Evolutionary conservation across 306 rosid species (phyloP).

Genomic region (Oemleria cerasiformis): DNA sequence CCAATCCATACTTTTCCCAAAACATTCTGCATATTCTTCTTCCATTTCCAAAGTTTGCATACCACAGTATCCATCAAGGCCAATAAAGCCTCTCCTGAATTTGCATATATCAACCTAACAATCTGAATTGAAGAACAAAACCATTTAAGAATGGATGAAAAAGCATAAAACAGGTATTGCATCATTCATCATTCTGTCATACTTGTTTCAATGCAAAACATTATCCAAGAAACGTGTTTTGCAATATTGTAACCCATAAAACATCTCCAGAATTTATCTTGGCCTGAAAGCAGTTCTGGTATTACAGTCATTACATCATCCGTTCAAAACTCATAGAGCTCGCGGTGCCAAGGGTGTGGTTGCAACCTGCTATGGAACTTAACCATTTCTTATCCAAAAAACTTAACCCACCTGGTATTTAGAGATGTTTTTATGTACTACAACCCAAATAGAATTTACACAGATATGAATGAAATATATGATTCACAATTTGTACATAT

Average conservation of each 20-base stretch:
- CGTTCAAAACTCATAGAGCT: not conserved
- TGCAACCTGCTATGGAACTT: not conserved
- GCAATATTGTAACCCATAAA: not conserved
- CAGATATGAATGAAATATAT: not conserved
- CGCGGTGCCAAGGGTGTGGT: not conserved
- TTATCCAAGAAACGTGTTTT: not conserved
- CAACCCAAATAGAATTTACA: not conserved
- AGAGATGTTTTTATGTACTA: not conserved
- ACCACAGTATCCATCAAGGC: slow-evolving; percentile 34
- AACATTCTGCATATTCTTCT: slow-evolving; percentile 8
- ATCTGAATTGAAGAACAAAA: slow-evolving; percentile 28
- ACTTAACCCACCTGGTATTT: no score
- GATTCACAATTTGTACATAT: not conserved
- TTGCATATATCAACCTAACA: slow-evolving; percentile 33
- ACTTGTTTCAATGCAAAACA: not conserved
- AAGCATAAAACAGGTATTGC: not conserved
- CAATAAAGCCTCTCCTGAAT: slow-evolving; percentile 31
- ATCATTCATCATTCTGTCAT: not conserved
- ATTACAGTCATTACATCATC: not conserved
- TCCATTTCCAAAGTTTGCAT: slow-evolving; percentile 48
- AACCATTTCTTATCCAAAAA: no score
- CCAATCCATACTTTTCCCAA: slow-evolving; percentile 17
- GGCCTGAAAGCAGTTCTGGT: not conserved
- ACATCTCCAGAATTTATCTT: no score
- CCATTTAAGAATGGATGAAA: not conserved